Conservation (phyloP, 352 stramenopile genomes). For the Phytophthora idaei region DNA sequence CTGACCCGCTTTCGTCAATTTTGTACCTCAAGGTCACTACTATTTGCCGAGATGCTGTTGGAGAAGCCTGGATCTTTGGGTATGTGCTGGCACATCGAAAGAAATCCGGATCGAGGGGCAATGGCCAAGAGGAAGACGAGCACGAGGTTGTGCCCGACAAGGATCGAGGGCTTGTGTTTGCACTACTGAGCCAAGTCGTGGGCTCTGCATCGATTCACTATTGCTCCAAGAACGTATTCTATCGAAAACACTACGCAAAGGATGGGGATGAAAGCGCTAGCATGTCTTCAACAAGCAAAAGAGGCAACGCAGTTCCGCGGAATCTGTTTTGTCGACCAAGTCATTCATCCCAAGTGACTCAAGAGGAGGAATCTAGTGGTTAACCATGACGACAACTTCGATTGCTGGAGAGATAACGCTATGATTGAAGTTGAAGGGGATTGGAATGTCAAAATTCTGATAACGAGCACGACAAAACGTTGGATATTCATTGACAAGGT, state of each 20-base stretch:
- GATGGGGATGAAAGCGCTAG: background rate
- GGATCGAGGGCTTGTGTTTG: conserved; percentile 28
- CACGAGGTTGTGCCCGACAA: conserved; percentile 28
- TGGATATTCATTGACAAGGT: conserved; percentile 3
- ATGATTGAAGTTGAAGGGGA: background rate
- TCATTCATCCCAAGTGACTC: conserved; percentile 6
- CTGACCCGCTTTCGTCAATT: conserved; percentile 25
- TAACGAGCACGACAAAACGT: conserved; percentile 29
- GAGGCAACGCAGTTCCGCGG: background rate
- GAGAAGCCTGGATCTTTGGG: conserved; percentile 38
- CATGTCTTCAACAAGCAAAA: conserved; percentile 7
- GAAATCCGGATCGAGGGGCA: background rate
- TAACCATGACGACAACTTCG: background rate
- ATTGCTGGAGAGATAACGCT: background rate
- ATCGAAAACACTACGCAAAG: conserved; percentile 26
- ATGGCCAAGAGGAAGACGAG: conserved; percentile 12
- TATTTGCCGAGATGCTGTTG: conserved; percentile 36
- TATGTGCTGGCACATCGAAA: conserved; percentile 25
- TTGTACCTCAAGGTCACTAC: conserved; percentile 32
- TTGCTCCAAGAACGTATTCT: conserved; percentile 33
- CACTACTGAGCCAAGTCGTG: conserved; percentile 27
- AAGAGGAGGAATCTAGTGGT: background rate
- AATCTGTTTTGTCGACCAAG: conserved; percentile 35
- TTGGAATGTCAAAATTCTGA: conserved; percentile 22
- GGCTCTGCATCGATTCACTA: conserved; percentile 32